These are phyloP conservation scores for Tetrapyrgos nigripes DNA, from an alignment of 1,284 basidiomycete species.

Conservation along the genomic window DNA sequence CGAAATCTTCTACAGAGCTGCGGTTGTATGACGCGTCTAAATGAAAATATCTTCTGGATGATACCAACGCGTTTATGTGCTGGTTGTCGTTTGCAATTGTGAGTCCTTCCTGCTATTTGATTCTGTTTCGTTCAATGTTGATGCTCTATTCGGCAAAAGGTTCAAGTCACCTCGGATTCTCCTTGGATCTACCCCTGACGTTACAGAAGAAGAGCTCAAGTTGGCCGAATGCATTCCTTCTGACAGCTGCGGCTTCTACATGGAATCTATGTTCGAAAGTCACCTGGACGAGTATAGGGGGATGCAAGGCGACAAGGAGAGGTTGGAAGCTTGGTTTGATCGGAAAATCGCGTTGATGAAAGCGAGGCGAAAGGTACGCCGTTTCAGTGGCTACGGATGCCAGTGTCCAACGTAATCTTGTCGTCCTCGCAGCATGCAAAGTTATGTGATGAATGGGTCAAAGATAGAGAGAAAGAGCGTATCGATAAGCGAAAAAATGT, in stretches of 20 bases:
- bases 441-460: neutral
- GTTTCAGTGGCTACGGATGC: neutral
- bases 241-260: neutral
- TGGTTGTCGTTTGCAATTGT: neutral
- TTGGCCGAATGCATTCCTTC: neutral
- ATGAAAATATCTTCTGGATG: neutral
- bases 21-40: neutral
- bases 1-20: neutral
- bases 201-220: neutral
- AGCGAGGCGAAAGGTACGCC: neutral
- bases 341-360: neutral
- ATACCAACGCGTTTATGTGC: neutral
- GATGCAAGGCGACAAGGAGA: neutral
- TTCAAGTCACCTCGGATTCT: neutral
- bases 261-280: neutral
- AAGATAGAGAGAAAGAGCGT: neutral
- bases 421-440: neutral
- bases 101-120: neutral
- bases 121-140: neutral
- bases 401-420: too few relatives aligned
- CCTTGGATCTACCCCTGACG: neutral
- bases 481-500: neutral
- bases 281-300: neutral
- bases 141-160: neutral
- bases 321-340: neutral